Evolutionary conservation across 306 rosid species (phyloP), one percentile per base, ranked within the genome.

Genomic region (Carpinus fangiana): DNA sequence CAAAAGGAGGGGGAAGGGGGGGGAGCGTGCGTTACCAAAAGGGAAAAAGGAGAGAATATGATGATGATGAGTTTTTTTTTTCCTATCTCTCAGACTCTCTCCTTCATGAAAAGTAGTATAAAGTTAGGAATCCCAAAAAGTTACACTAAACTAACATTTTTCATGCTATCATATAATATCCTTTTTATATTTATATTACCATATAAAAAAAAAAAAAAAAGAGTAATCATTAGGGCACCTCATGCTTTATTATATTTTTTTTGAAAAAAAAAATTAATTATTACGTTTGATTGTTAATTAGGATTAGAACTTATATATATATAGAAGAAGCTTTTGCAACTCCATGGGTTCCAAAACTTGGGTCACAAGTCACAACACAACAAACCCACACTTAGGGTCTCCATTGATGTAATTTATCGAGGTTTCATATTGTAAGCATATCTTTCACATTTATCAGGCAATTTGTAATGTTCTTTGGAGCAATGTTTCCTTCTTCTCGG

Each of bases 1-100:
- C 28, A 12, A 55, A 52, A 2, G 46, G 38, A 23, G 48, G 46
- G 52, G 82, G n/a, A n/a, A n/a, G n/a, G n/a, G n/a, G n/a, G n/a
- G n/a, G 77, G 96, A 82, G 93, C 96, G 92, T 91, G 96, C 90
- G 90, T 88, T 85, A 48, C 89, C 73, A 84, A 91, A 91, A 89
- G 91, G 79, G 76, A 4, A 41, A 41, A 41, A 41, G 45, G 45
- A 41, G 38, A 34, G 45, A 60, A 79, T 73, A 55, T 84, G 28
- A 86, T 86, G 73, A 86, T 81, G 62, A 79, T 86, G 78, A 79
- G 26, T 23, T 23, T 23, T 23, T 78, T 70, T 57, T 78, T 74
- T 87, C 78, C 78, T 61, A 41, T 85, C 83, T 81, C 76, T 78
- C 70, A 85, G 70, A 67, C 76, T 74, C 38, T 23, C 56, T 72